Evolutionary conservation across 139 green algal genomes (phyloP), one percentile per base, ranked within the genome.

Genomic region (Micromonas pusilla): DNA sequence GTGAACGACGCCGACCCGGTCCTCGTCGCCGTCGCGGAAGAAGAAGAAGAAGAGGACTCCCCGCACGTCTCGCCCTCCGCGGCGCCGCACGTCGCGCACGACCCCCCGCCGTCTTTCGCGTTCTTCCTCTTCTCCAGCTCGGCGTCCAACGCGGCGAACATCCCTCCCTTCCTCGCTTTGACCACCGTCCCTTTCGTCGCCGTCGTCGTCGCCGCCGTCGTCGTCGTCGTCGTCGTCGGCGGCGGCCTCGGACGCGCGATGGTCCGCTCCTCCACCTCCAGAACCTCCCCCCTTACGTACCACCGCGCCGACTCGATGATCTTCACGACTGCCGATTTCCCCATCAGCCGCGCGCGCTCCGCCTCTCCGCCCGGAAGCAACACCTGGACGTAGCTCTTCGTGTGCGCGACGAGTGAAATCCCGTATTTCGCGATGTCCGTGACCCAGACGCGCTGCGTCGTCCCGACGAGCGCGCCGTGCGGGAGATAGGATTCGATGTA

Each of bases 381-480:
- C 66, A 96, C 90, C 89, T 97, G 92, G 19, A 80, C 77, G 81
- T 97, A 97, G 63, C 71, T 87, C 68, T 90, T 88, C 75, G 85
- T 94, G 82, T 97, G 93, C 0, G 79, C 91, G 26, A 96, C 90
- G 30, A 81, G 33, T 0, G 38, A 53, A 1, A 70, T n/a, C 16
- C 54, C 45, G 39, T 82, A 76, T 52, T 20, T 16, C 5, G 57
- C 93, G 21, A 65, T 79, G 73, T 97, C 93, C 36, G 95, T 91
- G 52, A 97, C 87, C 77, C 86, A 93, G 26, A 92, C 91, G 31
- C 80, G 74, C 72, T 93, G 75, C 9, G 25, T 73, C 28, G 30
- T 86, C 45, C 92, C 92, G 60, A 93, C 82, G 26, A 96, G 76
- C 25, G 39, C 23, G 1, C 37, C 25, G 75, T 94, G 92, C 31